phyloP scores from a whole-genome alignment of 345 rosid species.

The Turnera subulata region DNA sequence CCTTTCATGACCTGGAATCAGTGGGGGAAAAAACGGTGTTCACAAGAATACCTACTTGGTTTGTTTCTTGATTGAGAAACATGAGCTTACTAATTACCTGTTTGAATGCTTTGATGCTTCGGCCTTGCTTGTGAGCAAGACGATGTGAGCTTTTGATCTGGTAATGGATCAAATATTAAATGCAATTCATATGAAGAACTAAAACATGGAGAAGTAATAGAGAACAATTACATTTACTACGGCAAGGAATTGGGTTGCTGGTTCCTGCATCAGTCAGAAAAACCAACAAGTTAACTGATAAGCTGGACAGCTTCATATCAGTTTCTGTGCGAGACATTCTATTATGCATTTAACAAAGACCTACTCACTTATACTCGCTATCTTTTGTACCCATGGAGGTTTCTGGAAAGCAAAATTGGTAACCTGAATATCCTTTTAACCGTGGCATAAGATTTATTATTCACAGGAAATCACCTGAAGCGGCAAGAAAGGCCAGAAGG shows the following conservation, averaged over 20 bases:
- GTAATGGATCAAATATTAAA: not conserved
- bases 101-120: conserved; percentile 37
- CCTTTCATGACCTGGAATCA: conserved; percentile 55
- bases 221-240: conserved; percentile 35
- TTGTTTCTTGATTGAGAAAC: not conserved
- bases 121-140: conserved; percentile 60
- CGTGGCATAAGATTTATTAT: not conserved
- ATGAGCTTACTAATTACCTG: conserved; percentile 35
- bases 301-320: not conserved
- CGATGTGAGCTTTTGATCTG: conserved; percentile 58
- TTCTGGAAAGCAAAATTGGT: not conserved
- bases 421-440: not conserved
- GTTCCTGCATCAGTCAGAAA: conserved; percentile 39
- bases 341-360: too few species aligned
- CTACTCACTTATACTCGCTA: too few species aligned
- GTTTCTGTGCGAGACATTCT: too few species aligned
- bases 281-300: conserved; percentile 4
- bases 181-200: not conserved
- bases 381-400: too few species aligned
- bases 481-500: conserved; percentile 70
- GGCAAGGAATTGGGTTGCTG: conserved; percentile 60
- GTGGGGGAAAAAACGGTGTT: not conserved
- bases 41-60: not conserved
- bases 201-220: not conserved
- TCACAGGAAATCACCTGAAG: conserved; percentile 43